Conservation (phyloP, 257 asterid genomes). For the Orobanche coerulescens region DNA sequence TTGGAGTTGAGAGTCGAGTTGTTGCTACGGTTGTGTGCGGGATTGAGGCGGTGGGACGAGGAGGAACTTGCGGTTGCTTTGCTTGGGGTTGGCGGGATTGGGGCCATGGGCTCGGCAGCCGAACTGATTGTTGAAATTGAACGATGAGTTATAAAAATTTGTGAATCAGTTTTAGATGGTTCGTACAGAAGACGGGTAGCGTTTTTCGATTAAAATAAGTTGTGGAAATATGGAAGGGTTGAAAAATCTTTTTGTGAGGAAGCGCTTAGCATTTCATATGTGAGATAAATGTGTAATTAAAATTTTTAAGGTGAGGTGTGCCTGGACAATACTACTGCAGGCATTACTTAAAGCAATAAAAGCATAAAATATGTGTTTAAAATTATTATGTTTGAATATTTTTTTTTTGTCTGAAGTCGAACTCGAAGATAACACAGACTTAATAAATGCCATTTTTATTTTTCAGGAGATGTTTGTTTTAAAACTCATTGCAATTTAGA, state of each 20-base stretch:
- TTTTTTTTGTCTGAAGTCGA: no score
- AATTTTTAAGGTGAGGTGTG: no score
- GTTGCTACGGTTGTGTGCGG: conserved; percentile 60
- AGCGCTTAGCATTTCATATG: not conserved
- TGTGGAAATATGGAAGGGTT: conserved; percentile 13
- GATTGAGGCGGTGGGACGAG: conserved; percentile 66
- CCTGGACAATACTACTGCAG: no score
- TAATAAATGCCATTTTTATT: no score
- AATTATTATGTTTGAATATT: no score
- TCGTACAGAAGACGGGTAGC: conserved; percentile 18
- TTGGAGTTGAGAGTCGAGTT: conserved; percentile 45
- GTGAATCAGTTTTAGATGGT: conserved; percentile 31
- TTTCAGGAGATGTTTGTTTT: no score
- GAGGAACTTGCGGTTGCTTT: conserved; percentile 78
- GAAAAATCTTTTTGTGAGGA: not conserved
- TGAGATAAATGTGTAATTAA: not conserved
- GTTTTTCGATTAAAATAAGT: conserved; percentile 17
- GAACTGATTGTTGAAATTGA: conserved; percentile 47
- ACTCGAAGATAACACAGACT: no score
- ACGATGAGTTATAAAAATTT: conserved; percentile 26
- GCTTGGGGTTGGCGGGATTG: conserved; percentile 66
- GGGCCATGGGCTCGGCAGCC: conserved; percentile 84
- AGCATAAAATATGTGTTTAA: no score
- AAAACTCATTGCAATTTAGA: no score
- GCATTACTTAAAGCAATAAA: no score